Conservation (phyloP, 2,329 filamentous ascomycete genomes). For the Xylariomycetidae sp. region DNA sequence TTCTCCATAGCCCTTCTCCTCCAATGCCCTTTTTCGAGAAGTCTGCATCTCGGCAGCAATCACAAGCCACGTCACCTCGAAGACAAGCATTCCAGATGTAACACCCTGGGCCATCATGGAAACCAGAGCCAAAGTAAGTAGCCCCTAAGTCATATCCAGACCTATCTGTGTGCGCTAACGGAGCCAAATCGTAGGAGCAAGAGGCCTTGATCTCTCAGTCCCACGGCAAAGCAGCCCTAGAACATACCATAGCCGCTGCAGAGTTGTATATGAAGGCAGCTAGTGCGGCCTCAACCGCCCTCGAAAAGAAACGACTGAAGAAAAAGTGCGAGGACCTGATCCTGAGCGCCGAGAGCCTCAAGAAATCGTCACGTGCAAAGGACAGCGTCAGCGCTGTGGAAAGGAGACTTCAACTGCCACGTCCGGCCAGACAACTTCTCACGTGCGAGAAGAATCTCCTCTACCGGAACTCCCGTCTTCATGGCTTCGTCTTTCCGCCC, state of each 20-base stretch:
- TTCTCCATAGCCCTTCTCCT: too few relatives aligned
- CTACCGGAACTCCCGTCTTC: constrained; percentile 70
- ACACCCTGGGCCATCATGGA: constrained; percentile 37
- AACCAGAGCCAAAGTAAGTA: constrained; percentile 40
- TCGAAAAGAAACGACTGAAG: constrained; percentile 63
- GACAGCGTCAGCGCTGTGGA: constrained; percentile 17
- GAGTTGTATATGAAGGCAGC: constrained; percentile 80
- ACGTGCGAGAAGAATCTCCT: constrained; percentile 73
- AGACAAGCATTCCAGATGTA: too few relatives aligned
- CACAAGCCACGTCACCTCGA: too few relatives aligned
- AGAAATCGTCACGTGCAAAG: constrained; percentile 32
- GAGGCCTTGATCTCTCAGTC: constrained; percentile 42
- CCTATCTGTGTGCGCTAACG: not conserved
- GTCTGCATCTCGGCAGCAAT: too few relatives aligned
- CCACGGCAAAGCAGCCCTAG: constrained; percentile 61
- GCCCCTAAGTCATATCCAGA: not conserved
- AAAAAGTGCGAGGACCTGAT: constrained; percentile 67
- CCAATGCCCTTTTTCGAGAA: too few relatives aligned
- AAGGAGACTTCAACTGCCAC: constrained; percentile 27
- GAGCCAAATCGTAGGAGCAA: constrained; percentile 40
- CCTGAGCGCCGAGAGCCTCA: constrained; percentile 70
- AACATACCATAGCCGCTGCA: constrained; percentile 69
- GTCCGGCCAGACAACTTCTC: constrained; percentile 56
- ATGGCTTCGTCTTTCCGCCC: constrained; percentile 78
- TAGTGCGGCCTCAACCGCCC: constrained; percentile 51